Evolutionary conservation across 345 rosid species (phyloP).

Genomic region (Acer campestre): DNA sequence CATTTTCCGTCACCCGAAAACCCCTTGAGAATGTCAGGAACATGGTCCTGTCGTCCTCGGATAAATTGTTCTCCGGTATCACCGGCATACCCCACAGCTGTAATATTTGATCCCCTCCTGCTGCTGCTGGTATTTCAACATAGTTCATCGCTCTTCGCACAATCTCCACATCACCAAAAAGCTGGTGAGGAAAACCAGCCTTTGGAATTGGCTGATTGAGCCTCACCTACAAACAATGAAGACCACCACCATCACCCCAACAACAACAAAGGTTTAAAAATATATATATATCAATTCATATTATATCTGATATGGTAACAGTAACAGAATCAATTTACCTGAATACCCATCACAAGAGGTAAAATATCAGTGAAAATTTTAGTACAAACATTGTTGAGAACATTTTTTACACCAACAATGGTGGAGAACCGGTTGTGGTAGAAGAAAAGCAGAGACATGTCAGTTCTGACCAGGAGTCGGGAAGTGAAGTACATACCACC

Average conservation of each 20-base stretch:
- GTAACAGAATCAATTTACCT: too few species aligned
- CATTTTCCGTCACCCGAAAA: slow-evolving; percentile 41
- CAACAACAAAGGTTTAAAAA: background rate
- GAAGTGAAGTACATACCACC: slow-evolving; percentile 33
- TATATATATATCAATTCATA: background rate
- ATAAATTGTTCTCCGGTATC: slow-evolving; percentile 9
- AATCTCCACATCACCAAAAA: slow-evolving; percentile 37
- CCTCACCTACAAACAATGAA: background rate
- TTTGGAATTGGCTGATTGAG: slow-evolving; percentile 20
- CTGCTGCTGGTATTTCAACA: too few species aligned
- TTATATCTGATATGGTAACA: too few species aligned
- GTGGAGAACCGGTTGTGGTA: slow-evolving; percentile 33
- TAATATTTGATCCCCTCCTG: too few species aligned
- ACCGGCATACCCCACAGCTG: slow-evolving; percentile 40
- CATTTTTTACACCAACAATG: slow-evolving; percentile 41
- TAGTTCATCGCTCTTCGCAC: slow-evolving; percentile 22
- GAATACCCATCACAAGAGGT: too few species aligned
- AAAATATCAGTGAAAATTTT: slow-evolving; percentile 40
- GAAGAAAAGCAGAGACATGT: slow-evolving; percentile 31
- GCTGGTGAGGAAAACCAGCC: slow-evolving; percentile 47
- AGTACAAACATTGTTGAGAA: slow-evolving; percentile 38
- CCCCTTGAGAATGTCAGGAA: slow-evolving; percentile 54
- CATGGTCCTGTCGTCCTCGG: slow-evolving; percentile 47
- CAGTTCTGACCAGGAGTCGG: slow-evolving; percentile 22
- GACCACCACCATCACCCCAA: too few species aligned